Percentiles rank a stretch among this genome's conserved stretches.
phyloP scores from a whole-genome alignment of 208 protist species.

The Crithidia acanthocephali region DNA sequence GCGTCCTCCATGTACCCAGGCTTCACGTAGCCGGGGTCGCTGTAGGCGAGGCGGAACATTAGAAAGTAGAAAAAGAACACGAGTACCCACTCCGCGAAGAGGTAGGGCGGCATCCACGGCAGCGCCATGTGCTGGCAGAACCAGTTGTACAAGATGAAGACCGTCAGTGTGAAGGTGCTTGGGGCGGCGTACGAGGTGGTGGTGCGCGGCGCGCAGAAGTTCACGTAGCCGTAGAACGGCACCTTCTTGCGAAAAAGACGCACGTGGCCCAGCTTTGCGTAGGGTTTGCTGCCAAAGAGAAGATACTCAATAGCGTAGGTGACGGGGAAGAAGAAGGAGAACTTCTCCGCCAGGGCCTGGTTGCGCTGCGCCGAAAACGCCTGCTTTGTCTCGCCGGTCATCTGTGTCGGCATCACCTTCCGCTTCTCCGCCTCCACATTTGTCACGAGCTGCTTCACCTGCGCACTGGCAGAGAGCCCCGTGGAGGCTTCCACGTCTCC shows the following conservation, averaged over 20 bases:
- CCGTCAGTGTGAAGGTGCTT: conserved; percentile 30
- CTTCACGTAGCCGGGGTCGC: conserved; percentile 79
- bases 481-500: conserved; percentile 62
- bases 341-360: conserved; percentile 60
- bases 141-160: conserved; percentile 40
- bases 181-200: conserved; percentile 76
- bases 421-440: conserved; percentile 56
- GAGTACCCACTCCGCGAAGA: conserved; percentile 39
- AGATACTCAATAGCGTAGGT: conserved; percentile 75
- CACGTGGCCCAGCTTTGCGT: conserved; percentile 70
- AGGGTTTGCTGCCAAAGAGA: conserved; percentile 71
- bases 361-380: conserved; percentile 67
- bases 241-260: conserved; percentile 79
- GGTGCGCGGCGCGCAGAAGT: conserved; percentile 71
- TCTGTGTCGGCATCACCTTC: conserved; percentile 57
- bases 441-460: conserved; percentile 54
- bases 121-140: conserved; percentile 40
- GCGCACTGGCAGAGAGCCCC: conserved; percentile 54
- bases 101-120: conserved; percentile 41
- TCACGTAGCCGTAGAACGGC: conserved; percentile 59
- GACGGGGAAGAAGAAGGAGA: conserved; percentile 74
- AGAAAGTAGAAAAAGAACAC: conserved; percentile 51
- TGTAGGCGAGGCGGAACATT: conserved; percentile 62
- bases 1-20: conserved; percentile 68
- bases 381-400: conserved; percentile 71